Conservation (phyloP, 371 early-diverging fungal genomes). For the Rhizomucor miehei region DNA sequence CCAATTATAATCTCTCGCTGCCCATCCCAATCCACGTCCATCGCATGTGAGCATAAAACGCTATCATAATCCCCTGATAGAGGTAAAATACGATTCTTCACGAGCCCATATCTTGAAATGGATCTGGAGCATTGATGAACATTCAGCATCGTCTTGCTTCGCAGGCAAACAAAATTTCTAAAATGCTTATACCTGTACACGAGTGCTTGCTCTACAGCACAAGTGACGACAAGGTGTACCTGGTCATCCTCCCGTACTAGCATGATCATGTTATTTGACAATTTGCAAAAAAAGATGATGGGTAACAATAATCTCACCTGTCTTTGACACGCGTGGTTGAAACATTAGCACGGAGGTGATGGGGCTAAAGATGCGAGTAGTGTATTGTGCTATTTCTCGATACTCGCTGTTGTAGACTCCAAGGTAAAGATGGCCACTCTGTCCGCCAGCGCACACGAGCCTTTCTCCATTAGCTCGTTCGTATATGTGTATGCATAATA, state of each 20-base stretch:
- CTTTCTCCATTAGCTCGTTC: constrained; percentile 39
- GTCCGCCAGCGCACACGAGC: constrained; percentile 61
- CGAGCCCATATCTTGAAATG: constrained; percentile 41
- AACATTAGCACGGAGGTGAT: constrained; percentile 47
- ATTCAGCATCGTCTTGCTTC: too few relatives aligned
- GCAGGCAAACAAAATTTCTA: too few relatives aligned
- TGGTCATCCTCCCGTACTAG: constrained; percentile 28
- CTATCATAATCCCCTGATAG: constrained; percentile 63
- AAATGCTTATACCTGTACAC: constrained; percentile 62
- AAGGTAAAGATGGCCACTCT: constrained; percentile 56
- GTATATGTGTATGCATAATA: constrained; percentile 51
- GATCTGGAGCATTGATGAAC: constrained; percentile 22
- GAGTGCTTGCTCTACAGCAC: constrained; percentile 62
- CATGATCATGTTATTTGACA: too few relatives aligned
- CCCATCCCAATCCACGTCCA: constrained; percentile 78
- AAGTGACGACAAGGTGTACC: constrained; percentile 57
- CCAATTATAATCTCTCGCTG: constrained; percentile 68
- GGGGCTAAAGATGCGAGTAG: constrained; percentile 40
- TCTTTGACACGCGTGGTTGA: constrained; percentile 45
- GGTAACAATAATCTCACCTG: constrained; percentile 25
- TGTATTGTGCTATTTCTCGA: constrained; percentile 27
- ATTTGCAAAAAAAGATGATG: too few relatives aligned
- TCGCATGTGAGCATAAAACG: constrained; percentile 66
- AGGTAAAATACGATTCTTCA: constrained; percentile 40
- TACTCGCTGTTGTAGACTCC: constrained; percentile 32